A percentile compares a stretch with the other conserved stretches of the same genome.
These are phyloP conservation scores for Sarocladium strictum DNA, from an alignment of 2,329 filamentous ascomycete genomes.

Conservation along the genomic window DNA sequence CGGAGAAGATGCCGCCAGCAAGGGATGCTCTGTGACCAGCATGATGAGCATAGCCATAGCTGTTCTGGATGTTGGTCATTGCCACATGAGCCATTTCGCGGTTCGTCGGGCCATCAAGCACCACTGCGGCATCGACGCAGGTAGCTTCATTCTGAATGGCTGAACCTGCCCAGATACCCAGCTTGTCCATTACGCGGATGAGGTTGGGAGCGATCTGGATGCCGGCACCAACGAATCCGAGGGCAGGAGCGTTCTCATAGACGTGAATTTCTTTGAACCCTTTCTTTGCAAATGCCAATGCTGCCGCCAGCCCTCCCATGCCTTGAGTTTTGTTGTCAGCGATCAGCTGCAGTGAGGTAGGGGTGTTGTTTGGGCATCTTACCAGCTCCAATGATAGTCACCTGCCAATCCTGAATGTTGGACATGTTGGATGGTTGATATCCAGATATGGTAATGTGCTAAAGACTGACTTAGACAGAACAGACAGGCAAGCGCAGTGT, in stretches of 20 bases:
- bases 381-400: background rate
- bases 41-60: slow-evolving; percentile 72
- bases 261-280: slow-evolving; percentile 20
- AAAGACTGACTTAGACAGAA: too few relatives aligned
- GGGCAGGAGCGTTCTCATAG: slow-evolving; percentile 18
- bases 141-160: slow-evolving; percentile 56
- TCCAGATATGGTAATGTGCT: background rate
- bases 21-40: slow-evolving; percentile 71
- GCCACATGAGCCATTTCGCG: slow-evolving; percentile 65
- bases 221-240: slow-evolving; percentile 61
- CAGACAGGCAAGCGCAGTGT: too few relatives aligned
- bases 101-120: slow-evolving; percentile 60
- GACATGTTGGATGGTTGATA: background rate
- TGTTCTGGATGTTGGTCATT: slow-evolving; percentile 59
- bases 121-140: slow-evolving; percentile 43
- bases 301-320: slow-evolving; percentile 34
- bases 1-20: slow-evolving; percentile 62
- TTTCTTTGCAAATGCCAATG: slow-evolving; percentile 27
- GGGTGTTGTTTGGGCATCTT: background rate
- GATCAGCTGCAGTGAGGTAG: background rate
- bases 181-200: slow-evolving; percentile 64
- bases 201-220: slow-evolving; percentile 83
- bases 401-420: background rate
- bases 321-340: slow-evolving; percentile 16
- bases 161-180: slow-evolving; percentile 60